A percentile compares a stretch with the other conserved stretches of the same genome.
These are phyloP conservation scores for Acrasis kona DNA, from an alignment of 78 protist genomes.

Conservation along the genomic window DNA sequence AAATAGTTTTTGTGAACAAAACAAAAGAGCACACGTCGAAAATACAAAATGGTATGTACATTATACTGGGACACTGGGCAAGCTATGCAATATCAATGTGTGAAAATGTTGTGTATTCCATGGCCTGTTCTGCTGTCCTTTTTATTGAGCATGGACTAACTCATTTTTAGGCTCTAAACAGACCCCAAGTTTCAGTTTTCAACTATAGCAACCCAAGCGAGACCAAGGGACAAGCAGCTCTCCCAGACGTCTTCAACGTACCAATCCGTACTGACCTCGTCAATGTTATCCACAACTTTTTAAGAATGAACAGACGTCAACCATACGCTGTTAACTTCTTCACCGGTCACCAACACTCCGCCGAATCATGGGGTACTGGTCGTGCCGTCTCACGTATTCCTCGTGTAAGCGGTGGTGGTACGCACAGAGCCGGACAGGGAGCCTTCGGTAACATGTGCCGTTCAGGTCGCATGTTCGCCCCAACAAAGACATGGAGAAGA, in stretches of 20 bases:
- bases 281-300: slow-evolving; percentile 69
- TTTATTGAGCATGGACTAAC: too few species aligned
- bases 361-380: slow-evolving; percentile 99
- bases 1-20: too few species aligned
- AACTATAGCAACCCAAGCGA: not conserved
- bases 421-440: slow-evolving; percentile 97
- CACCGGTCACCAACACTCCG: slow-evolving; percentile 95
- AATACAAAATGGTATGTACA: too few species aligned
- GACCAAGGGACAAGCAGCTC: slow-evolving; percentile 29
- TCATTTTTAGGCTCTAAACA: too few species aligned
- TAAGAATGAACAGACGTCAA: slow-evolving; percentile 97
- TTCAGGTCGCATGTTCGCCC: slow-evolving; percentile 98
- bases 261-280: slow-evolving; percentile 92
- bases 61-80: too few species aligned
- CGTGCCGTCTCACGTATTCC: slow-evolving; percentile 99
- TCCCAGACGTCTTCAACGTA: slow-evolving; percentile 87
- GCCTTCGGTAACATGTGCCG: slow-evolving; percentile 98
- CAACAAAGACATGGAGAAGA: slow-evolving; percentile 93
- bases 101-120: too few species aligned
- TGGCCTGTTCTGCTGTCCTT: too few species aligned
- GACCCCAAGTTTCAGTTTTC: not conserved
- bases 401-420: slow-evolving; percentile 98
- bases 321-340: slow-evolving; percentile 60
- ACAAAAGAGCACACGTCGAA: too few species aligned
- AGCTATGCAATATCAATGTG: too few species aligned